Percentiles rank a stretch among this genome's conserved stretches.
These are phyloP conservation scores for Pleurotus tuber-regium DNA, from an alignment of 768 basidiomycete genomes.

Conservation along the genomic window DNA sequence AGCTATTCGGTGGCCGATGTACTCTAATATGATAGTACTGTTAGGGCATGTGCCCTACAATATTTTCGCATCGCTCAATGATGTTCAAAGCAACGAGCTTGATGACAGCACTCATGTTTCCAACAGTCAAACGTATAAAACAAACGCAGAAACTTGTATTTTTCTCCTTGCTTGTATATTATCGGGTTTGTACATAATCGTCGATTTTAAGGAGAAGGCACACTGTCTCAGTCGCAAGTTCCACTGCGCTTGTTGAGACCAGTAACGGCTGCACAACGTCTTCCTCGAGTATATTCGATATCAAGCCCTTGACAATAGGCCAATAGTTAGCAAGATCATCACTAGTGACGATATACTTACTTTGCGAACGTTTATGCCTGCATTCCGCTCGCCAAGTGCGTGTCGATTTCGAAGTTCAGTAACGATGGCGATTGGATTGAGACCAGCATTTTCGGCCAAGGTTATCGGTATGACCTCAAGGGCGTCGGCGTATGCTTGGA, in stretches of 20 bases:
- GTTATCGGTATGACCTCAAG: slow-evolving; percentile 98
- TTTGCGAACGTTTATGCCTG: slow-evolving; percentile 98
- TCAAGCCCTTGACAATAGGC: slow-evolving; percentile 68
- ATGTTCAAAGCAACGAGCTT: no score
- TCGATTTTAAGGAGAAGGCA: slow-evolving; percentile 94
- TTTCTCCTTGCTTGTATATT: slow-evolving; percentile 16
- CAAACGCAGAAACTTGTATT: not conserved
- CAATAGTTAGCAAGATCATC: not conserved
- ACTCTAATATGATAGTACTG: no score
- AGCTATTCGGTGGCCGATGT: no score
- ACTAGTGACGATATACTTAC: slow-evolving; percentile 38
- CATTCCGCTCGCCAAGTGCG: slow-evolving; percentile 89
- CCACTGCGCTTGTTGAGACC: slow-evolving; percentile 93
- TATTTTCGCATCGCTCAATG: no score
- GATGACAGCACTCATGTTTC: no score
- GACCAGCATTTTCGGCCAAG: slow-evolving; percentile 95
- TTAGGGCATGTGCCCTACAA: no score
- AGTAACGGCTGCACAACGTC: slow-evolving; percentile 95
- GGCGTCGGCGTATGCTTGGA: slow-evolving; percentile 97
- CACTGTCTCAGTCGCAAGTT: slow-evolving; percentile 97
- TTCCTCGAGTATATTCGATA: slow-evolving; percentile 96
- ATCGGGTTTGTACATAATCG: slow-evolving; percentile 84
- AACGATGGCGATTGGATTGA: slow-evolving; percentile 97
- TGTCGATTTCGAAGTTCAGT: slow-evolving; percentile 97
- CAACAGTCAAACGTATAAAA: no score